Evolutionary conservation across 768 basidiomycete species (phyloP).

Genomic region (Exidia glandulosa): DNA sequence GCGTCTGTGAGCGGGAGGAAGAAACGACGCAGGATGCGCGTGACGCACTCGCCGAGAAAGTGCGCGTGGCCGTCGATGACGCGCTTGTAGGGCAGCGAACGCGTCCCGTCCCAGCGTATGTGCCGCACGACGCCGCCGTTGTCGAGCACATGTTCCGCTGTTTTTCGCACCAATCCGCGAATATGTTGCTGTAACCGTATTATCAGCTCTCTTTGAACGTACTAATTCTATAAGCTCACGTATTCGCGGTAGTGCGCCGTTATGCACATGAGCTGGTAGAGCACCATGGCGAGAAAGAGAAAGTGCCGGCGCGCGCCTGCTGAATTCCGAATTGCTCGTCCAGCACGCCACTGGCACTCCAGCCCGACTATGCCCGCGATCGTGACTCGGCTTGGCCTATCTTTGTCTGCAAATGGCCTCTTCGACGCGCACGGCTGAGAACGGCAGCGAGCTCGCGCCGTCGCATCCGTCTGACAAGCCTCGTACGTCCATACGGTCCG

Average conservation of each 20-base stretch:
- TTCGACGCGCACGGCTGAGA: too few relatives aligned
- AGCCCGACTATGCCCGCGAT: neutral
- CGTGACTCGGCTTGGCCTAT: neutral
- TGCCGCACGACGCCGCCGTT: slow-evolving; percentile 74
- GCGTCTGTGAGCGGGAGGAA: neutral
- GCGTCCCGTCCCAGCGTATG: slow-evolving; percentile 65
- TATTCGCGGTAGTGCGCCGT: slow-evolving; percentile 65
- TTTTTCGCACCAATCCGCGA: slow-evolving; percentile 58
- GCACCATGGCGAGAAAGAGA: slow-evolving; percentile 77
- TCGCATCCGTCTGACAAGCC: neutral
- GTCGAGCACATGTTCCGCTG: slow-evolving; percentile 61
- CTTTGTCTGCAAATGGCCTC: neutral
- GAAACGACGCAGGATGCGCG: neutral
- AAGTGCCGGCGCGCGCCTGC: too few relatives aligned
- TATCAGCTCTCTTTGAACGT: neutral
- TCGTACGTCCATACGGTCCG: neutral
- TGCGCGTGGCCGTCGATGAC: slow-evolving; percentile 46
- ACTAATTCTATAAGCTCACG: slow-evolving; percentile 30
- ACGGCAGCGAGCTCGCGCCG: too few relatives aligned
- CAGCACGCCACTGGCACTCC: neutral
- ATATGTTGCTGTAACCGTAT: slow-evolving; percentile 46
- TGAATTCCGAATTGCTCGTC: neutral
- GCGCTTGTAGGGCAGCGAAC: slow-evolving; percentile 65
- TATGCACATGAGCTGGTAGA: slow-evolving; percentile 83
- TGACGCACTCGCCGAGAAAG: slow-evolving; percentile 63